Conservation (phyloP, 176 grass and related monocot genomes). For the Secale cereale region DNA sequence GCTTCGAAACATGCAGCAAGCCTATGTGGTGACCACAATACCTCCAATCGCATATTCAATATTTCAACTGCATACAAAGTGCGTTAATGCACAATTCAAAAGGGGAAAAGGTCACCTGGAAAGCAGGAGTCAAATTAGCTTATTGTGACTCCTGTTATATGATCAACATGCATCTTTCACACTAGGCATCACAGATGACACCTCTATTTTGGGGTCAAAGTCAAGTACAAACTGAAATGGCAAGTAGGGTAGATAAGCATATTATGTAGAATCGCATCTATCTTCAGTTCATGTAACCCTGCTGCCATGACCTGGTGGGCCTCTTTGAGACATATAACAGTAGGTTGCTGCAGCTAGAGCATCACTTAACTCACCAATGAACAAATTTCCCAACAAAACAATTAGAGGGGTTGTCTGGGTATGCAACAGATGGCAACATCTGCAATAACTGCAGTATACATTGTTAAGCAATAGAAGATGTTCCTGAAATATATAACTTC, state of each 20-base stretch:
- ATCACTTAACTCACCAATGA: slow-evolving; percentile 73
- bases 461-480: background rate
- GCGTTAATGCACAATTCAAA: background rate
- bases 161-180: background rate
- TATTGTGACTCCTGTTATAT: background rate
- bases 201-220: background rate
- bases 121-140: background rate
- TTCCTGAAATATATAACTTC: background rate
- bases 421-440: slow-evolving; percentile 75
- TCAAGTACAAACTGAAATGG: background rate
- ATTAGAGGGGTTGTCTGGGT: slow-evolving; percentile 78
- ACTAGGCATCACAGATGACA: background rate
- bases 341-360: background rate
- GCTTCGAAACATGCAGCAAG: background rate
- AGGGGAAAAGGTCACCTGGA: background rate
- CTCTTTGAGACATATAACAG: slow-evolving; percentile 1
- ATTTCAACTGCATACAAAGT: background rate
- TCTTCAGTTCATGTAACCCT: too few relatives aligned
- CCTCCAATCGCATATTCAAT: background rate
- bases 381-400: slow-evolving; percentile 93
- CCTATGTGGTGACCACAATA: background rate
- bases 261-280: background rate
- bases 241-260: background rate
- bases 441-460: slow-evolving; percentile 36
- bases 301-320: background rate